phyloP scores from a whole-genome alignment of 2,329 filamentous ascomycete genomes.

The Coleophoma cylindrospora region DNA sequence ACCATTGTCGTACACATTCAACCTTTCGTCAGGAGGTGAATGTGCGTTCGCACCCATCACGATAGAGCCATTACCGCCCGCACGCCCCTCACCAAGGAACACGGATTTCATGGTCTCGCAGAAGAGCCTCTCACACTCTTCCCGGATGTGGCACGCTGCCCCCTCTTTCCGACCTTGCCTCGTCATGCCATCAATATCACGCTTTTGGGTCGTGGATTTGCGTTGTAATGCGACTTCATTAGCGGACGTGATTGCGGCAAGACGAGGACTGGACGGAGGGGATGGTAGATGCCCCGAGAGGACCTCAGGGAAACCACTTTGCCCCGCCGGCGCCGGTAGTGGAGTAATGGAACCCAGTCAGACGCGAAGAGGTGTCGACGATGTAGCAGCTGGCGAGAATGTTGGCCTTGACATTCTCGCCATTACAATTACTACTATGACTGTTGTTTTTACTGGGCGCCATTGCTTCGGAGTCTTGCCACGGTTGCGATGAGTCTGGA shows the following conservation, averaged over 20 bases:
- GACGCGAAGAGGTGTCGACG: slow-evolving; percentile 65
- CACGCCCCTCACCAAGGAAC: slow-evolving; percentile 90
- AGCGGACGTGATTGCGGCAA: slow-evolving; percentile 66
- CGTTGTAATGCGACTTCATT: slow-evolving; percentile 62
- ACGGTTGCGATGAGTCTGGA: slow-evolving; percentile 21
- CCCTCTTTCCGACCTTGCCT: slow-evolving; percentile 65
- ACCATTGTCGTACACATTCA: slow-evolving; percentile 16
- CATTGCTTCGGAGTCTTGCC: slow-evolving; percentile 25
- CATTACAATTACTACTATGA: slow-evolving; percentile 62
- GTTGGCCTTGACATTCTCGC: slow-evolving; percentile 56
- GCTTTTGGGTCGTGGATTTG: slow-evolving; percentile 37
- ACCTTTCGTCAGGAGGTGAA: slow-evolving; percentile 25
- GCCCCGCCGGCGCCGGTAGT: slow-evolving; percentile 84
- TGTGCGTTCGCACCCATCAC: slow-evolving; percentile 70
- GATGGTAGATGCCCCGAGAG: slow-evolving; percentile 78
- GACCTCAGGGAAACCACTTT: slow-evolving; percentile 95
- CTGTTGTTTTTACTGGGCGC: slow-evolving; percentile 26
- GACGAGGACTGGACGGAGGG: slow-evolving; percentile 84
- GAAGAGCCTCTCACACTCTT: slow-evolving; percentile 99
- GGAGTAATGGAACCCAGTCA: slow-evolving; percentile 91
- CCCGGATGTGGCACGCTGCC: slow-evolving; percentile 94
- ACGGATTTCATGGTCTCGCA: slow-evolving; percentile 90
- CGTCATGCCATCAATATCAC: slow-evolving; percentile 25
- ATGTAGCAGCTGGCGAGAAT: slow-evolving; percentile 91
- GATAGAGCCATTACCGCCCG: slow-evolving; percentile 73